These are phyloP conservation scores for Metschnikowia picachoensis DNA, from an alignment of 805 yeast genomes.

Conservation along the genomic window DNA sequence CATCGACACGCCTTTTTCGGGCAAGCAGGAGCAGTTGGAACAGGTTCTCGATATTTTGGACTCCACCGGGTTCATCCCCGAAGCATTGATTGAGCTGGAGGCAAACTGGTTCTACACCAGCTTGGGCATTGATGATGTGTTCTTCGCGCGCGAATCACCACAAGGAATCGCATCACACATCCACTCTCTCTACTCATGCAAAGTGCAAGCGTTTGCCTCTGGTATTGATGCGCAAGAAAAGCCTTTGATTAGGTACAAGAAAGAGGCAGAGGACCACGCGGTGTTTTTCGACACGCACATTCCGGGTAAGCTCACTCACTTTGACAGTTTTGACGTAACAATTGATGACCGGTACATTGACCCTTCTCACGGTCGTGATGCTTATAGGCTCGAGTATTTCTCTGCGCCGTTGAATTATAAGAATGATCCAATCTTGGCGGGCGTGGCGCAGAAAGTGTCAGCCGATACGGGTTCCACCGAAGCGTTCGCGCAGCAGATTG, in stretches of 20 bases:
- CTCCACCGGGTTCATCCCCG: conserved; percentile 85
- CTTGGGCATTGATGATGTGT: conserved; percentile 88
- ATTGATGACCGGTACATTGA: conserved; percentile 83
- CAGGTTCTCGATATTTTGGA: conserved; percentile 79
- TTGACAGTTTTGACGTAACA: conserved; percentile 54
- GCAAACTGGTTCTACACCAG: conserved; percentile 84
- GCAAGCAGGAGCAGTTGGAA: conserved; percentile 76
- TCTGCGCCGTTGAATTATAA: conserved; percentile 56
- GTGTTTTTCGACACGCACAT: conserved; percentile 78
- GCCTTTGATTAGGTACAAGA: conserved; percentile 71
- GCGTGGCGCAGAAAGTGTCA: conserved; percentile 32
- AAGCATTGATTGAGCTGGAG: conserved; percentile 76
- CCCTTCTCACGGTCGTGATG: conserved; percentile 37
- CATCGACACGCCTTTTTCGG: conserved; percentile 69
- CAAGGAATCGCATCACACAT: conserved; percentile 79
- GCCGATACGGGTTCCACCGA: conserved; percentile 13
- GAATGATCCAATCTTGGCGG: conserved; percentile 43
- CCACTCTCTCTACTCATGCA: conserved; percentile 86
- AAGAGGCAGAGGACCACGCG: conserved; percentile 82
- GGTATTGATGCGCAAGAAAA: conserved; percentile 51
- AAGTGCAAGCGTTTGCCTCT: conserved; percentile 68
- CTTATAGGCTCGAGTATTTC: conserved; percentile 74
- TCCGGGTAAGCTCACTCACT: conserved; percentile 36
- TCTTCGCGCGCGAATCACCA: conserved; percentile 82
- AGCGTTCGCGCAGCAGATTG: conserved; percentile 42